Evolutionary conservation across 805 yeast genomes (phyloP), one percentile per base, ranked within the genome.

Genomic region (Candida chauliodis): DNA sequence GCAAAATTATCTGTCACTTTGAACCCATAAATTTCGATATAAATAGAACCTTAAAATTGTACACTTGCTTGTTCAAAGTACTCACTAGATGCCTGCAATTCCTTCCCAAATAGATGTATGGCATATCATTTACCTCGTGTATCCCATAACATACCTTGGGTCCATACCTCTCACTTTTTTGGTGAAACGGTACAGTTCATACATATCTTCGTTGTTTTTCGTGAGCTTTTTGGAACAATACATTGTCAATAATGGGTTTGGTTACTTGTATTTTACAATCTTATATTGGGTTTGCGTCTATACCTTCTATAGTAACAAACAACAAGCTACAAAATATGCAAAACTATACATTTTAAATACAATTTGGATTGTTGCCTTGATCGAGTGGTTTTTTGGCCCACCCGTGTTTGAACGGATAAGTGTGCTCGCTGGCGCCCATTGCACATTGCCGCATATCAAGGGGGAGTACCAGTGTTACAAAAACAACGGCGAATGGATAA

Each of bases 401-500:
- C 58, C 53, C 44, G 34, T 65, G 3, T 56, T 59, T 31, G 66
- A 61, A 25, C 44, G 68, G 28, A 42, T 68, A 2, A 57, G 62
- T 36, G 44, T 55, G n/a, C 15, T 41, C 2, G 56, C 69, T 0
- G 73, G 74, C 0, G 76, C 75, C 1, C 50, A 53, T 25, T 71
- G 76, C 43, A 50, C 29, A 31, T 48, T 43, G 8, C 45, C 21
- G n/a, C 35, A 10, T 28, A 50, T 19, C 38, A 30, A 25, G 43
- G 52, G 43, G 10, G 40, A 30, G 17, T 32, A 37, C 18, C 25
- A 22, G 19, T 53, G 57, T 37, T 28, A 29, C 28, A n/a, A 15
- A 29, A 22, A 27, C 9, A 40, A 42, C 9, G 75, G 71, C 2
- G 34, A 45, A 11, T 76, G 81, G 80, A 49, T 49, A 4, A 65